A percentile compares a stretch with the other conserved stretches of the same genome.
These are phyloP conservation scores for Cytospora paraplurivora DNA, from an alignment of 2,329 filamentous ascomycete genomes.

Conservation along the genomic window DNA sequence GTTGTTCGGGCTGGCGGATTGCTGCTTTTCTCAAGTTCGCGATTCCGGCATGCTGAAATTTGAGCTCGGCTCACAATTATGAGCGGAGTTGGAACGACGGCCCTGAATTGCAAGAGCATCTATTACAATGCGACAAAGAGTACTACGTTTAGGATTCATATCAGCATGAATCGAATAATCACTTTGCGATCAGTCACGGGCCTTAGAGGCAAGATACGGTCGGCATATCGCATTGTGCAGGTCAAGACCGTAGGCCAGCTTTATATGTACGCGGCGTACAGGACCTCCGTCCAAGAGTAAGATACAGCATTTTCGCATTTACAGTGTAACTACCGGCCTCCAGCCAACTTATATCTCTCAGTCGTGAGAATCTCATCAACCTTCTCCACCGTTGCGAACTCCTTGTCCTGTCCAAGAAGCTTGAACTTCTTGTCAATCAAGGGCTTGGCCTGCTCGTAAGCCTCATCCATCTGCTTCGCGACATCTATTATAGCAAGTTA, in stretches of 20 bases:
- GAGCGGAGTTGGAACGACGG: background rate
- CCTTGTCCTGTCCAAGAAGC: conserved; percentile 37
- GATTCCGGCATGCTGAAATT: conserved; percentile 16
- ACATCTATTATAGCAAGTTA: conserved; percentile 45
- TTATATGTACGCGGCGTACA: background rate
- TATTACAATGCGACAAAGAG: background rate
- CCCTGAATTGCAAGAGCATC: background rate
- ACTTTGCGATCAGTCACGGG: background rate
- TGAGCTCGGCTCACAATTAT: background rate
- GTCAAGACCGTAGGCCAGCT: background rate
- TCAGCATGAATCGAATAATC: background rate
- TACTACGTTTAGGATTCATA: background rate
- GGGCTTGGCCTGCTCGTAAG: conserved; percentile 44
- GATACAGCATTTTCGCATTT: conserved; percentile 23
- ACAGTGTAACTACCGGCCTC: conserved; percentile 33
- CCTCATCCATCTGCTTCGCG: conserved; percentile 54
- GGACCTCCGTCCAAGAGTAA: background rate
- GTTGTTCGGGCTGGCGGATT: background rate
- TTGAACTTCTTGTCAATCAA: conserved; percentile 22
- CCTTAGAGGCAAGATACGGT: background rate
- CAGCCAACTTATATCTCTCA: conserved; percentile 48
- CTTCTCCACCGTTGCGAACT: conserved; percentile 54
- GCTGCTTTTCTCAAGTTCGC: background rate
- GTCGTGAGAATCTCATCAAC: conserved; percentile 59
- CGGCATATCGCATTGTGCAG: background rate